Conservation (phyloP, 2,329 filamentous ascomycete genomes). For the Ceratocystis variospora region DNA sequence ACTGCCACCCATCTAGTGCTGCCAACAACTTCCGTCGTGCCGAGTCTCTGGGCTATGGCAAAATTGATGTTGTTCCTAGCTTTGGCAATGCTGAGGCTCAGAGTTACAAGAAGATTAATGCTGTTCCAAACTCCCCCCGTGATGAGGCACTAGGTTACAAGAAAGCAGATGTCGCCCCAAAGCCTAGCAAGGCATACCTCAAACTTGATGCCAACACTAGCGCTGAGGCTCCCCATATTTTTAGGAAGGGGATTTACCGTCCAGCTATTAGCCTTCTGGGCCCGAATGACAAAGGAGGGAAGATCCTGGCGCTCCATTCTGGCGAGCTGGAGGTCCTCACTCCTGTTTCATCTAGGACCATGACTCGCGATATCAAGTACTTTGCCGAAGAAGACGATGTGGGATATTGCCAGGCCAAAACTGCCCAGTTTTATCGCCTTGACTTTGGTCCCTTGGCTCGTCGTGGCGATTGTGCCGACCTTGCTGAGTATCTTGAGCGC, state of each 20-base stretch:
- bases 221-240: background rate
- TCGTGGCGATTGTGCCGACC: background rate
- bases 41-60: background rate
- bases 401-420: background rate
- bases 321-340: background rate
- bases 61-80: background rate
- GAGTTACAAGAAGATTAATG: background rate
- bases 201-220: background rate
- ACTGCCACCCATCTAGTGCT: conserved; percentile 3
- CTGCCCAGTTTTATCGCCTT: background rate
- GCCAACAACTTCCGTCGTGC: background rate
- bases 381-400: background rate
- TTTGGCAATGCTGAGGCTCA: background rate
- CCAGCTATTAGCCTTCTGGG: background rate
- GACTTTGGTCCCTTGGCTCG: conserved; percentile 11
- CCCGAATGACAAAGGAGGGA: background rate
- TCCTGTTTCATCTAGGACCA: background rate
- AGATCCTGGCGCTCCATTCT: background rate
- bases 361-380: conserved; percentile 1
- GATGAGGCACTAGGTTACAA: background rate
- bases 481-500: background rate
- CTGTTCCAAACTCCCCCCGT: background rate
- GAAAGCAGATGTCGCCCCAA: background rate
- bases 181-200: background rate
- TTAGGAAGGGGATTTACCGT: background rate